Conservation (phyloP, 2,329 filamentous ascomycete species). For the Colletotrichum sojae region DNA sequence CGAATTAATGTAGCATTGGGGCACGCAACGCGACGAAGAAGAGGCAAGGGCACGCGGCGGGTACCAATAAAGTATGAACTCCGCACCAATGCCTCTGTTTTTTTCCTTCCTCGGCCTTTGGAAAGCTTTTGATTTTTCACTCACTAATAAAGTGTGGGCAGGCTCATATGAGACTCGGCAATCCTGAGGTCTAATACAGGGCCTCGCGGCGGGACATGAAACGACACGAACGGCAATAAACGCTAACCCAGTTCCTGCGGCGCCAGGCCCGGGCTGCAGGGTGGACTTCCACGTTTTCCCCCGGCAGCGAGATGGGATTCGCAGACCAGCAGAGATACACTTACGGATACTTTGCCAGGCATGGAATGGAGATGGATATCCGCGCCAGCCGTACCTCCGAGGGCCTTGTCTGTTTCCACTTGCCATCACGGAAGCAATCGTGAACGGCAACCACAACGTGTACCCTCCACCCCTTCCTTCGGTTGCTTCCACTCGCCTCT, state of each 20-base stretch:
- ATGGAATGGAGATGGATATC: slow-evolving; percentile 1
- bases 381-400: slow-evolving; percentile 8
- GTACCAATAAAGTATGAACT: slow-evolving; percentile 32
- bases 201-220: slow-evolving; percentile 33
- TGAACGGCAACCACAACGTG: background rate
- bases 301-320: slow-evolving; percentile 22
- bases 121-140: background rate
- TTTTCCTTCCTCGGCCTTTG: slow-evolving; percentile 11
- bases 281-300: slow-evolving; percentile 20
- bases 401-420: background rate
- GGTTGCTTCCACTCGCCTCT: slow-evolving; percentile 35
- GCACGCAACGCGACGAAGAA: slow-evolving; percentile 4
- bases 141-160: slow-evolving; percentile 16
- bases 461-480: slow-evolving; percentile 30
- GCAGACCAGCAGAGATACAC: slow-evolving; percentile 1
- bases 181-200: slow-evolving; percentile 27
- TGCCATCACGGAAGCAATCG: slow-evolving; percentile 10
- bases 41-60: slow-evolving; percentile 26
- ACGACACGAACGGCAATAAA: slow-evolving; percentile 30
- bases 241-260: slow-evolving; percentile 26
- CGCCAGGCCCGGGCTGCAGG: slow-evolving; percentile 21
- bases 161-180: slow-evolving; percentile 18
- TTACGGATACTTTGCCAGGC: slow-evolving; percentile 4
- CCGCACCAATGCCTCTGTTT: slow-evolving; percentile 19
- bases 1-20: slow-evolving; percentile 23